Percentiles rank a stretch among this genome's conserved stretches.
Evolutionary conservation across 164 flowering plant genomes (phyloP).

Genomic region (Nymphaea thermarum): DNA sequence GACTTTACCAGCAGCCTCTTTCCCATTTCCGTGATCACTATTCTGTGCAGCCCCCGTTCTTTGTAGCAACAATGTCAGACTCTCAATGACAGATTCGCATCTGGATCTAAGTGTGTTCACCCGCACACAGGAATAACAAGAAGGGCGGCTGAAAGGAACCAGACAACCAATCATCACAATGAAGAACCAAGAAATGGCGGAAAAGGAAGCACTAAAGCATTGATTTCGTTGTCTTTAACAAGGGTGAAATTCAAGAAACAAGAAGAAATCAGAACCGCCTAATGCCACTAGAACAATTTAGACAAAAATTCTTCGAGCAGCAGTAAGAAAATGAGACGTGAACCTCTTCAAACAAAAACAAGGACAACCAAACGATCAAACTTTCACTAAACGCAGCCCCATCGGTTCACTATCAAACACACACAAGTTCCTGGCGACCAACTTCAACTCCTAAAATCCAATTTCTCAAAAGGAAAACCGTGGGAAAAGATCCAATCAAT

Average conservation of each 20-base stretch:
- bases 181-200: neutral
- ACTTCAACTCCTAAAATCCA: neutral
- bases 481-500: neutral
- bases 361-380: too few relatives aligned
- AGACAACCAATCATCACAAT: neutral
- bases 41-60: conserved; percentile 8
- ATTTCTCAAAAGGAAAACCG: neutral
- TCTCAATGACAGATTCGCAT: conserved; percentile 51
- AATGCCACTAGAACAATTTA: neutral
- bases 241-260: neutral
- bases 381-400: too few relatives aligned
- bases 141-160: conserved; percentile 45
- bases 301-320: neutral
- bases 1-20: conserved; percentile 1
- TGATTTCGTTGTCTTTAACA: too few relatives aligned
- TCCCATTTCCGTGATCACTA: conserved; percentile 2
- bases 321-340: neutral
- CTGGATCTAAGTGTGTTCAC: conserved; percentile 70
- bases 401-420: too few relatives aligned
- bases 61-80: conserved; percentile 31
- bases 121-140: conserved; percentile 84
- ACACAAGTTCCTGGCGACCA: neutral
- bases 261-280: neutral
- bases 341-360: neutral
- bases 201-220: neutral